Conservation (phyloP, 345 rosid genomes). For the Sisymbrium irio region DNA sequence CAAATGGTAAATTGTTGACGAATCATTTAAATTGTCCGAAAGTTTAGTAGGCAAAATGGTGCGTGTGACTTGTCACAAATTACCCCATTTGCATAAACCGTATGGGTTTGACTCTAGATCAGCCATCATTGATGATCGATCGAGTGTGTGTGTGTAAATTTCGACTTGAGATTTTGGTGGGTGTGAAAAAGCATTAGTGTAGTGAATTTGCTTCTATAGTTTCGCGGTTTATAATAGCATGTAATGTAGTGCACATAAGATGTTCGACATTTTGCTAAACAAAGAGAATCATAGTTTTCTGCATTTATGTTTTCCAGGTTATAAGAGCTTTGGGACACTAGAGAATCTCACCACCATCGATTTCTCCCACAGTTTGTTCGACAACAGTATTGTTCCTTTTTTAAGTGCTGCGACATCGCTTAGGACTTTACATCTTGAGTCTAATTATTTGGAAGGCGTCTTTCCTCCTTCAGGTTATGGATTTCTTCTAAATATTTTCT, state of each 20-base stretch:
- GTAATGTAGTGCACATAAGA: slow-evolving; percentile 11
- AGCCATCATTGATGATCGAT: no score
- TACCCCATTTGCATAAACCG: no score
- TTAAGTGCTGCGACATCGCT: slow-evolving; percentile 17
- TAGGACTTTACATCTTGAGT: slow-evolving; percentile 11
- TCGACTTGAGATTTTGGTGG: not conserved
- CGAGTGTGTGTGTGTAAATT: no score
- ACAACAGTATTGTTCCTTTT: slow-evolving; percentile 23
- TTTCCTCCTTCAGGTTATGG: slow-evolving; percentile 18
- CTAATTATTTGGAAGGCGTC: slow-evolving; percentile 24
- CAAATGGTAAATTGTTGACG: no score
- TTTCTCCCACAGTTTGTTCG: slow-evolving; percentile 11
- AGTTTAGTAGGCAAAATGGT: no score
- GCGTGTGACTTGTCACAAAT: no score
- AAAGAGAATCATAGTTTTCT: not conserved
- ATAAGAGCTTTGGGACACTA: not conserved
- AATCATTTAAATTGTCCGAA: no score
- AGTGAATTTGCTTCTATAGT: not conserved
- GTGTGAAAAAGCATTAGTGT: not conserved
- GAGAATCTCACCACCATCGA: slow-evolving; percentile 14
- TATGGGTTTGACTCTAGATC: no score
- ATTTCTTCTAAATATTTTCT: not conserved
- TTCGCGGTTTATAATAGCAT: not conserved
- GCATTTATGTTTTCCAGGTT: slow-evolving; percentile 14
- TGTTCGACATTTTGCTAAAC: slow-evolving; percentile 8